A percentile compares a stretch with the other conserved stretches of the same genome.
Evolutionary conservation across 2,329 filamentous ascomycete genomes (phyloP).

Genomic region (Talaromyces amestolkiae): DNA sequence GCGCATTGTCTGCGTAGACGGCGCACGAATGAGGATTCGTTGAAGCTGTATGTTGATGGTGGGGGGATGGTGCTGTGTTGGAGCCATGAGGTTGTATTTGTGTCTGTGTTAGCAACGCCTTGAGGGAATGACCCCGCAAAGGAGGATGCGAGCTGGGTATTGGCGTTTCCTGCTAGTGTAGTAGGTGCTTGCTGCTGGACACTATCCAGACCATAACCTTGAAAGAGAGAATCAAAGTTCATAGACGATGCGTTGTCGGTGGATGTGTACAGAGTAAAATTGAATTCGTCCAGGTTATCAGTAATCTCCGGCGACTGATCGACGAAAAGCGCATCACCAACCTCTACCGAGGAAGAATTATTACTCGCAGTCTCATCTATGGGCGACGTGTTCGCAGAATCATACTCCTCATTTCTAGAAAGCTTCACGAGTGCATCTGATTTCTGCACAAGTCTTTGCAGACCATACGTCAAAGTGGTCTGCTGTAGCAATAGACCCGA

Average conservation of each 20-base stretch:
- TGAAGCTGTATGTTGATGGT: constrained; percentile 58
- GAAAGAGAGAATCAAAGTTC: not conserved
- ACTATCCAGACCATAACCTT: not conserved
- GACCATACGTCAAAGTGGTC: constrained; percentile 57
- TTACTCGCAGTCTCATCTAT: constrained; percentile 5
- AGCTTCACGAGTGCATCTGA: constrained; percentile 58
- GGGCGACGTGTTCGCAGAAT: not conserved
- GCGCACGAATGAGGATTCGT: constrained; percentile 68
- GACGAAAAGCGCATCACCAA: not conserved
- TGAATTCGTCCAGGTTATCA: not conserved
- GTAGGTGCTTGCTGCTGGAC: not conserved
- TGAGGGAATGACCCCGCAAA: constrained; percentile 9
- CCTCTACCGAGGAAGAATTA: not conserved
- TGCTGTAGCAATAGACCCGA: constrained; percentile 58
- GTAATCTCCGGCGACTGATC: not conserved
- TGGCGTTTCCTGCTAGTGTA: not conserved
- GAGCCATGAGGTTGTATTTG: constrained; percentile 21
- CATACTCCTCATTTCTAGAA: constrained; percentile 23
- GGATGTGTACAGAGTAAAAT: not conserved
- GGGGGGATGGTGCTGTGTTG: constrained; percentile 24
- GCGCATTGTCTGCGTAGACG: constrained; percentile 65
- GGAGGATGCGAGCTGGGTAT: not conserved
- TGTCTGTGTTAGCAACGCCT: constrained; percentile 26
- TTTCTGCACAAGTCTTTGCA: constrained; percentile 57
- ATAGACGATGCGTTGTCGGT: not conserved